These are phyloP conservation scores for Fusarium chlamydosporum DNA, from an alignment of 2,329 filamentous ascomycete species.

Conservation along the genomic window DNA sequence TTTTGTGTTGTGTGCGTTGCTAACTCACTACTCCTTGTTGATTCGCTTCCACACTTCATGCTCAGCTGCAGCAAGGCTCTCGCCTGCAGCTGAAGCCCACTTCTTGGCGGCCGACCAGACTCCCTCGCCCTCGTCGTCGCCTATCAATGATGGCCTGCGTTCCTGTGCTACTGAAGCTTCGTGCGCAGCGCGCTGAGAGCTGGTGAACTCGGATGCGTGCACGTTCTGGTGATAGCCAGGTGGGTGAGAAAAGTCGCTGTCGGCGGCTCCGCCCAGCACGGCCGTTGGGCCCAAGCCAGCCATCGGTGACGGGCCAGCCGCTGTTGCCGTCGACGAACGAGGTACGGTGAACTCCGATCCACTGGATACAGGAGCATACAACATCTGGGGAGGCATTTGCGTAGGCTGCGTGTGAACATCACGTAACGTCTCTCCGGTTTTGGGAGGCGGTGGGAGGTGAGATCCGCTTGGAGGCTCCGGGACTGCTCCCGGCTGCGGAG, in stretches of 20 bases:
- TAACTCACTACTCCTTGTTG: constrained; percentile 65
- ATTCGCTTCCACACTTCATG: constrained; percentile 74
- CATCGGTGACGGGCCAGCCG: constrained; percentile 50
- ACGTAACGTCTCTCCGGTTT: constrained; percentile 61
- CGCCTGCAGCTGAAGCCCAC: constrained; percentile 69
- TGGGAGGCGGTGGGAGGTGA: constrained; percentile 66
- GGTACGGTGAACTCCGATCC: constrained; percentile 59
- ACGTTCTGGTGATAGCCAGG: constrained; percentile 71
- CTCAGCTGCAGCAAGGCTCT: constrained; percentile 71
- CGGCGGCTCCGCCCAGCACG: constrained; percentile 48
- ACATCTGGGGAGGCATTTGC: constrained; percentile 63
- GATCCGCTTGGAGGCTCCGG: constrained; percentile 59
- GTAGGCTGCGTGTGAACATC: constrained; percentile 54
- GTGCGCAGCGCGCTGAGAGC: constrained; percentile 62
- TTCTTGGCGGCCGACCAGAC: constrained; percentile 71
- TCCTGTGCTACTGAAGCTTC: constrained; percentile 53
- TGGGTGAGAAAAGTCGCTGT: constrained; percentile 60
- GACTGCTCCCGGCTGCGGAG: constrained; percentile 70
- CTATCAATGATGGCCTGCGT: constrained; percentile 40
- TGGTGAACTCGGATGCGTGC: constrained; percentile 66
- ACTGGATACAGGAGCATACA: constrained; percentile 62
- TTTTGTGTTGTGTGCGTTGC: constrained; percentile 1
- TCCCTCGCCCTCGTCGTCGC: constrained; percentile 58
- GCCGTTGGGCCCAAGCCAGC: constrained; percentile 48
- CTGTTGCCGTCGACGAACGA: constrained; percentile 61